These are phyloP conservation scores for Cyberlindnera xylosilytica DNA, from an alignment of 805 yeast genomes.

Conservation along the genomic window DNA sequence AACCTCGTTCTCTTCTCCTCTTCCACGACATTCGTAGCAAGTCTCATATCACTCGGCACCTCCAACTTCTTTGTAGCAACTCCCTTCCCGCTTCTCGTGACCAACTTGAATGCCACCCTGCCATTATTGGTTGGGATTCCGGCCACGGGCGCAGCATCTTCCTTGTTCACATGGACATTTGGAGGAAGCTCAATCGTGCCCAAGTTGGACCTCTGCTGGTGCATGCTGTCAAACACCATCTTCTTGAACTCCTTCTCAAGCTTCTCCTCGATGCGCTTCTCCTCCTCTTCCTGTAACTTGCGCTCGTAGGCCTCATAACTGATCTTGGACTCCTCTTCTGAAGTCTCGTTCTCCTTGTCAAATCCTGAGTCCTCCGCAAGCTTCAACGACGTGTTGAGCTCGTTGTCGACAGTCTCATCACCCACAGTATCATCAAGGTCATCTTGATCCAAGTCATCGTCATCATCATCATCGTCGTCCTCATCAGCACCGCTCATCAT, in stretches of 20 bases:
- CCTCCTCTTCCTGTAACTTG: conserved; percentile 38
- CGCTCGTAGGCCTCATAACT: conserved; percentile 37
- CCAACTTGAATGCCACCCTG: conserved; percentile 46
- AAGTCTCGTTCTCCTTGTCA: conserved; percentile 16
- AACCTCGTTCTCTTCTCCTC: conserved; percentile 48
- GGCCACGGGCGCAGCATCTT: conserved; percentile 33
- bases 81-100: conserved; percentile 52
- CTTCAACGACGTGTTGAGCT: conserved; percentile 6
- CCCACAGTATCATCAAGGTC: conserved; percentile 21
- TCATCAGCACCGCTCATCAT: conserved; percentile 2
- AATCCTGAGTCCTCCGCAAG: conserved; percentile 9
- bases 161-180: neutral
- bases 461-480: conserved; percentile 26
- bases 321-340: conserved; percentile 30
- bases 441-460: conserved; percentile 18
- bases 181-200: conserved; percentile 18
- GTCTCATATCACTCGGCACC: conserved; percentile 51
- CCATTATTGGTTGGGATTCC: conserved; percentile 7
- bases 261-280: conserved; percentile 44
- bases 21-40: conserved; percentile 49
- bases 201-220: conserved; percentile 21
- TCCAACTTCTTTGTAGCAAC: conserved; percentile 40
- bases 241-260: conserved; percentile 55
- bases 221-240: conserved; percentile 50
- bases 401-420: conserved; percentile 15